phyloP scores from a whole-genome alignment of 371 early-diverging fungal genomes.

The Umbelopsis sp. region DNA sequence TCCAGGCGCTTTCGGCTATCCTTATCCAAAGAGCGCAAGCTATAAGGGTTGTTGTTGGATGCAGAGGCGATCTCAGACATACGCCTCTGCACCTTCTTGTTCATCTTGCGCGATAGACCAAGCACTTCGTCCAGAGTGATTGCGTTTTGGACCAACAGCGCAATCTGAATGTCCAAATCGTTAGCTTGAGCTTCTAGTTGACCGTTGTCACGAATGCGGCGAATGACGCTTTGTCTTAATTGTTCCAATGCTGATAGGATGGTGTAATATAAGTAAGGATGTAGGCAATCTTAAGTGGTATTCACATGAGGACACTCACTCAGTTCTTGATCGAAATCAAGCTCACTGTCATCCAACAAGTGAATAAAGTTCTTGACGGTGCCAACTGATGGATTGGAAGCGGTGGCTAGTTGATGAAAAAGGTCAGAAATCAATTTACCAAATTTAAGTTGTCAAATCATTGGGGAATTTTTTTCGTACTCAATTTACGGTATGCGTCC shows the following conservation, averaged over 20 bases:
- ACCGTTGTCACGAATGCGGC: constrained; percentile 89
- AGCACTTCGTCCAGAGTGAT: constrained; percentile 93
- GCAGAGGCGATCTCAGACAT: constrained; percentile 45
- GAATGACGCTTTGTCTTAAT: constrained; percentile 84
- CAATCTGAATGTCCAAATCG: constrained; percentile 94
- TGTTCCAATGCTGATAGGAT: constrained; percentile 76
- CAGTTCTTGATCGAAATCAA: constrained; percentile 92
- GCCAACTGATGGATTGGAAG: constrained; percentile 76
- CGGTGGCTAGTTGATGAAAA: constrained; percentile 51
- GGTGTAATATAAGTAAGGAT: not conserved
- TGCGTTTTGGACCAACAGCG: constrained; percentile 95
- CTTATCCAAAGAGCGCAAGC: constrained; percentile 80
- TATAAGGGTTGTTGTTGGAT: constrained; percentile 33
- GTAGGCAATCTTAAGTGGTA: not conserved
- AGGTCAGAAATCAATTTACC: no score
- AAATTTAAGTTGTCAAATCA: not conserved
- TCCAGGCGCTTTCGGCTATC: constrained; percentile 77
- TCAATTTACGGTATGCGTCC: constrained; percentile 81
- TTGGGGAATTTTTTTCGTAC: constrained; percentile 35
- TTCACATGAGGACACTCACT: constrained; percentile 26
- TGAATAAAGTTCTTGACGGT: constrained; percentile 88
- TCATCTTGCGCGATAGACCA: constrained; percentile 59
- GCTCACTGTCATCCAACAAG: constrained; percentile 87
- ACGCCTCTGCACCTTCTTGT: constrained; percentile 56
- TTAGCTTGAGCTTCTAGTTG: constrained; percentile 81